Base-by-base conservation (phyloP, 345 rosid species). In the Populus pruinosa region DNA sequence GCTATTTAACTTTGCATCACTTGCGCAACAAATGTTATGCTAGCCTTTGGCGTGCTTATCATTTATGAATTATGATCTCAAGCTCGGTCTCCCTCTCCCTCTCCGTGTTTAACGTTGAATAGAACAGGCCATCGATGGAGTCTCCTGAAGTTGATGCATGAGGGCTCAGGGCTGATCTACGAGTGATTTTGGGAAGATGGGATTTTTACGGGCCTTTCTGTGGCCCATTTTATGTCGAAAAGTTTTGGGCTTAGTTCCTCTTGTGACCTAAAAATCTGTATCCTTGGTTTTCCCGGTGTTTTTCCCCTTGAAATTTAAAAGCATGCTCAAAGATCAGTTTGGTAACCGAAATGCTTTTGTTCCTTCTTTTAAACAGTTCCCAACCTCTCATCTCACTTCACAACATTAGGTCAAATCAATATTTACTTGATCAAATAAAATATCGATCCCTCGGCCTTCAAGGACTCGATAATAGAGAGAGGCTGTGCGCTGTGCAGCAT, bases 1-100 rank as follows among this genome's bases (percentile, higher is more conserved):
- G 81, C 85, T 35, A 80, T 63, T 82, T 75, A 21, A 27, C 62
- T 65, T 80, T 77, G 67, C 76, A 70, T 82, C 61, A 47, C 66
- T 61, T 49, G 75, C 69, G 50, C 73, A 72, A 67, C 79, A 76
- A 74, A 74, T 76, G 25, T 69, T 59, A 66, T 77, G 81, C 29
- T 75, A 64, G 66, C 68, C 38, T 67, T 74, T 44, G 43, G 49
- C 62, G 69, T 76, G 81, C 67, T 59, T 64, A 39, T n/a, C 36
- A 53, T 53, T 72, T 2, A 25, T 67, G 47, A 59, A 35, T 67
- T 67, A 67, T 18, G 41, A 67, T 35, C 27, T 8, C 21, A 67
- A 3, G 18, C n/a, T n/a, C 63, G 12, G 27, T n/a, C 13, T 23
- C 5, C 12, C 27, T 18, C 17, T 18, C 7, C 70, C 69, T 17